A percentile compares a stretch with the other conserved stretches of the same genome.
phyloP scores from a whole-genome alignment of 345 rosid genomes.

The Eutrema yunnanense region DNA sequence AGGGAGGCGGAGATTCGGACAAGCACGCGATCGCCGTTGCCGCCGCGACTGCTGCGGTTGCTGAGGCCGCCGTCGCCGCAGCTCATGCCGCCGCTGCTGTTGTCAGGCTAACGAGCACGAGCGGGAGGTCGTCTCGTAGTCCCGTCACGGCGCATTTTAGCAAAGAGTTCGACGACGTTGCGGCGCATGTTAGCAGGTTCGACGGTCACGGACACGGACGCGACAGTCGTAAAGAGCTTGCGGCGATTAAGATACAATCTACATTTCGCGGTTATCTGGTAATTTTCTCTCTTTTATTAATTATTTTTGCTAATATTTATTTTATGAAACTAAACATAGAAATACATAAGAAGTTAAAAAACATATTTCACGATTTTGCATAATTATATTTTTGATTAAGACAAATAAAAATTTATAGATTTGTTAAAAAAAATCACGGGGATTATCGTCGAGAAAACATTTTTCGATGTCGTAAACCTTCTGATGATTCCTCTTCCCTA shows the following conservation, averaged over 20 bases:
- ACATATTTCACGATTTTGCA: background rate
- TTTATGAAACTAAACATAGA: background rate
- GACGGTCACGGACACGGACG: background rate
- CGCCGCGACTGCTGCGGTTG: conserved; percentile 71
- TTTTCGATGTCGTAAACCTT: conserved; percentile 28
- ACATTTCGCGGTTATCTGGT: conserved; percentile 93
- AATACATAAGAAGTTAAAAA: background rate
- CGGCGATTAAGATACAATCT: conserved; percentile 78
- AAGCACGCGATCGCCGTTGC: conserved; percentile 79
- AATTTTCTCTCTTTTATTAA: background rate
- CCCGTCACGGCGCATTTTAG: conserved; percentile 7
- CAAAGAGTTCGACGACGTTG: conserved; percentile 5
- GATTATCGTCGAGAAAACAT: conserved; percentile 19
- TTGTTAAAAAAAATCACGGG: conserved; percentile 14
- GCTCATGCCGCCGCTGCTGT: conserved; percentile 78
- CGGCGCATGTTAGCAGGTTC: conserved; percentile 24
- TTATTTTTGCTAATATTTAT: background rate
- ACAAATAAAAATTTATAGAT: background rate
- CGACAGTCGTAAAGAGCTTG: conserved; percentile 31
- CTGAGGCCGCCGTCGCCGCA: conserved; percentile 74
- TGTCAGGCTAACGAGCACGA: conserved; percentile 60
- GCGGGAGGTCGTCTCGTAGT: conserved; percentile 47
- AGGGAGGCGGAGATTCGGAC: conserved; percentile 27
- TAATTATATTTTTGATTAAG: background rate
- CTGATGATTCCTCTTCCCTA: conserved; percentile 28